Evolutionary conservation across 495 filamentous ascomycete genomes (phyloP).

Genomic region (Pseudevernia furfuracea): DNA sequence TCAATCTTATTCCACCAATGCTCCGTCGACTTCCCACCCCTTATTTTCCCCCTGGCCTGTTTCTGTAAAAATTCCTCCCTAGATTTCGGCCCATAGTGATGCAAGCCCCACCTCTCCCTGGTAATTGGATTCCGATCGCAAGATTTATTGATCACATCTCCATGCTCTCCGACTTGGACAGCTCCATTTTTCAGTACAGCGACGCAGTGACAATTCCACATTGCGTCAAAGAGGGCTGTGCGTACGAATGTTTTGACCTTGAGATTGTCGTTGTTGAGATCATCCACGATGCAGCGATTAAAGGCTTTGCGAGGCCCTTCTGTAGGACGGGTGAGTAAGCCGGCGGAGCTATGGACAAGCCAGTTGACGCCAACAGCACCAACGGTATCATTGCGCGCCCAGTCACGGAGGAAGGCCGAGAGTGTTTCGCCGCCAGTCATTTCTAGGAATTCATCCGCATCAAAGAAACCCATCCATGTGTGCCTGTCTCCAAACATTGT

Average conservation of each 20-base stretch:
- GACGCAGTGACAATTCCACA: neutral
- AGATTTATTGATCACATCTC: neutral
- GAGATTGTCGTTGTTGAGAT: neutral
- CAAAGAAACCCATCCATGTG: constrained; percentile 15
- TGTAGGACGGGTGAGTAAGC: constrained; percentile 4
- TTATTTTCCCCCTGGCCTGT: constrained; percentile 9
- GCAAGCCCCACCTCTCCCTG: neutral
- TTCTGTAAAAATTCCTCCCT: constrained; percentile 12
- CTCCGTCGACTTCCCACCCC: neutral
- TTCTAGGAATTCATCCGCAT: constrained; percentile 12
- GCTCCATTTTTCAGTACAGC: neutral
- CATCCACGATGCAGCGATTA: constrained; percentile 4
- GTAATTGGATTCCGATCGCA: neutral
- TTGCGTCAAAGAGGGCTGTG: neutral
- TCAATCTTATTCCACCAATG: constrained; percentile 6
- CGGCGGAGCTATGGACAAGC: constrained; percentile 14
- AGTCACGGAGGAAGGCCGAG: constrained; percentile 4
- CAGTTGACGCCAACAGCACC: constrained; percentile 6
- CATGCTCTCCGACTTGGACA: neutral
- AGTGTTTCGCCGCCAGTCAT: constrained; percentile 9
- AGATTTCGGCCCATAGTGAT: neutral
- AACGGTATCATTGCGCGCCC: neutral
- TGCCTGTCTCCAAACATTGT: neutral
- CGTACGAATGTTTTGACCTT: neutral
- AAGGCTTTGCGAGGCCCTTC: constrained; percentile 7